A percentile compares a stretch with the other conserved stretches of the same genome.
Conservation (phyloP, 2,329 filamentous ascomycete species). For the Dichotomopilus funicola region DNA sequence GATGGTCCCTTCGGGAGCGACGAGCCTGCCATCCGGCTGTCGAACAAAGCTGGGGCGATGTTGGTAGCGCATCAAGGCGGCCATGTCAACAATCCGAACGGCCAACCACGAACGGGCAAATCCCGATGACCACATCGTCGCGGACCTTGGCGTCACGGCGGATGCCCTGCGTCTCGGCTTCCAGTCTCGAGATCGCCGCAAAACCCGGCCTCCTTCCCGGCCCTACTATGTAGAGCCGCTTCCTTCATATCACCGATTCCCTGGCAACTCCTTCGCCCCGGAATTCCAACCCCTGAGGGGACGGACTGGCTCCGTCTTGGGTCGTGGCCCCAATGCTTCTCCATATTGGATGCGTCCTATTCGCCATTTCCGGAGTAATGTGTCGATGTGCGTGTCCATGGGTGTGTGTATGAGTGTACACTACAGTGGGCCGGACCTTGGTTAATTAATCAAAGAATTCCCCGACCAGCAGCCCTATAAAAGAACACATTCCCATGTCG, state of each 20-base stretch:
- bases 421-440: background rate
- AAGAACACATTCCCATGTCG: background rate
- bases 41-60: background rate
- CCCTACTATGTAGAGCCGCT: background rate
- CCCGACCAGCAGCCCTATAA: constrained; percentile 11
- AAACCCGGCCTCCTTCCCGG: background rate
- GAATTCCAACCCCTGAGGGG: background rate
- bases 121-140: constrained; percentile 12
- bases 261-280: constrained; percentile 1
- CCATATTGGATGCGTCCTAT: constrained; percentile 11
- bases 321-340: background rate
- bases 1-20: constrained; percentile 3
- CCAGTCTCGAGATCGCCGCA: background rate
- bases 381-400: background rate
- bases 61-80: background rate
- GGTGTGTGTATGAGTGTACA: background rate
- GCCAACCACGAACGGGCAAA: constrained; percentile 15
- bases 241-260: background rate
- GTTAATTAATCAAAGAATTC: background rate
- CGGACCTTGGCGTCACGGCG: background rate
- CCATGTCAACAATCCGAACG: background rate
- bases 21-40: constrained; percentile 8
- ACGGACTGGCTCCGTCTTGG: constrained; percentile 8
- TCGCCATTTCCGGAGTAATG: constrained; percentile 19
- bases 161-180: background rate